Percentiles rank a stretch among this genome's conserved stretches.
Evolutionary conservation across 306 rosid genomes (phyloP).

Genomic region (Cucumis hystrix): DNA sequence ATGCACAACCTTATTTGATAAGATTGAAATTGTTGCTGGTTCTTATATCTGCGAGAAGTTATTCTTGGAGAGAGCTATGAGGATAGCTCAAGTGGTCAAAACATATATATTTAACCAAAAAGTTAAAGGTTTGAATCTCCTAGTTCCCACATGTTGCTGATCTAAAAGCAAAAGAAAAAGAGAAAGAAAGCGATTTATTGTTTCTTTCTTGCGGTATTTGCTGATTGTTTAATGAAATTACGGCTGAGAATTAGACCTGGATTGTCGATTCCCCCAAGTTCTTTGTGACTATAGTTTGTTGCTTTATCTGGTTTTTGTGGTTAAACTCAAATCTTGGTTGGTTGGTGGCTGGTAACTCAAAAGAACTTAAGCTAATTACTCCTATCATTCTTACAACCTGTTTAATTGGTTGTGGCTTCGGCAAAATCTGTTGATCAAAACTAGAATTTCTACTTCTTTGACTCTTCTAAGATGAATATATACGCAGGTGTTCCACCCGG

Average conservation of each 20-base stretch:
- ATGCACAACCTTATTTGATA: neutral
- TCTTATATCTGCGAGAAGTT: neutral
- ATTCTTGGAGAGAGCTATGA: neutral
- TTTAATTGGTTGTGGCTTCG: neutral
- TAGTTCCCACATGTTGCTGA: too few relatives aligned
- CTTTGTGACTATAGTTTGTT: neutral
- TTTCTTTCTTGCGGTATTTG: neutral
- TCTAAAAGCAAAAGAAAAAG: neutral
- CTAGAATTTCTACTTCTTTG: neutral
- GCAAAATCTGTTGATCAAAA: neutral
- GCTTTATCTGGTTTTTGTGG: neutral
- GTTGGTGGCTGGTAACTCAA: neutral
- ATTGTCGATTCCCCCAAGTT: neutral
- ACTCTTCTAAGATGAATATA: neutral
- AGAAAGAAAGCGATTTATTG: neutral
- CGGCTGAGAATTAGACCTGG: neutral
- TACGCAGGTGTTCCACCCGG: constrained; percentile 61
- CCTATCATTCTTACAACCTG: neutral
- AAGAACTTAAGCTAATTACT: neutral
- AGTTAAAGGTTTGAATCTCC: too few relatives aligned
- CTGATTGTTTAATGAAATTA: neutral
- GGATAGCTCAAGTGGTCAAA: too few relatives aligned
- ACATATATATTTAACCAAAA: too few relatives aligned
- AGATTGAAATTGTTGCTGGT: neutral
- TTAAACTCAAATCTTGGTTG: neutral